Percentiles rank a stretch among this genome's conserved stretches.
phyloP scores from a whole-genome alignment of 2,329 filamentous ascomycete species.

The Fusarium albidum region DNA sequence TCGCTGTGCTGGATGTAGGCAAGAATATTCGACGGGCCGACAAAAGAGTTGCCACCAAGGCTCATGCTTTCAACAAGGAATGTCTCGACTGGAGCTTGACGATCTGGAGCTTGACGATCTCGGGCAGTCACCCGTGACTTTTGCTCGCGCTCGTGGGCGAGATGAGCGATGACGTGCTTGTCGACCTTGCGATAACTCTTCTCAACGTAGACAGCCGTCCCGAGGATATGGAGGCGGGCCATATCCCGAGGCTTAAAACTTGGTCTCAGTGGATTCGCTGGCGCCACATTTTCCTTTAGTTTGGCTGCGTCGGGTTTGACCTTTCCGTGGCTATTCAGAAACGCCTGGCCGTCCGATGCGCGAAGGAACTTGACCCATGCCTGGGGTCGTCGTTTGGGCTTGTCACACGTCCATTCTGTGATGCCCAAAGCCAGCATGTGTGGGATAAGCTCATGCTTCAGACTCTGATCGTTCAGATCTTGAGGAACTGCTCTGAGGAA shows the following conservation, averaged over 20 bases:
- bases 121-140: constrained; percentile 10
- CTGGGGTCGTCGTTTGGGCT: constrained; percentile 44
- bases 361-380: constrained; percentile 56
- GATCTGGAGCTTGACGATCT: constrained; percentile 26
- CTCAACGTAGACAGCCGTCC: constrained; percentile 39
- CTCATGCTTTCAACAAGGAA: constrained; percentile 42
- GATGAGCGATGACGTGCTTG: constrained; percentile 36
- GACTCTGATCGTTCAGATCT: constrained; percentile 47
- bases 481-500: constrained; percentile 53
- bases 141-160: constrained; percentile 40
- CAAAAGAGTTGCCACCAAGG: constrained; percentile 60
- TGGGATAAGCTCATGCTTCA: constrained; percentile 50
- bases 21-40: constrained; percentile 40
- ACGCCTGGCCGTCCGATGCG: constrained; percentile 49
- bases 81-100: constrained; percentile 29
- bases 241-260: constrained; percentile 22
- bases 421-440: constrained; percentile 53
- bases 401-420: constrained; percentile 53
- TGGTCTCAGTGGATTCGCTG: background rate
- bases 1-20: constrained; percentile 54
- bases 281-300: constrained; percentile 9
- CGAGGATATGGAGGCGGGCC: constrained; percentile 44
- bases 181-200: constrained; percentile 46
- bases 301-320: background rate
- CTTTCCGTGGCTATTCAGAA: constrained; percentile 51